A percentile compares a stretch with the other conserved stretches of the same genome.
These are phyloP conservation scores for Endogone sp. DNA, from an alignment of 192 early-diverging fungal genomes.

Conservation along the genomic window DNA sequence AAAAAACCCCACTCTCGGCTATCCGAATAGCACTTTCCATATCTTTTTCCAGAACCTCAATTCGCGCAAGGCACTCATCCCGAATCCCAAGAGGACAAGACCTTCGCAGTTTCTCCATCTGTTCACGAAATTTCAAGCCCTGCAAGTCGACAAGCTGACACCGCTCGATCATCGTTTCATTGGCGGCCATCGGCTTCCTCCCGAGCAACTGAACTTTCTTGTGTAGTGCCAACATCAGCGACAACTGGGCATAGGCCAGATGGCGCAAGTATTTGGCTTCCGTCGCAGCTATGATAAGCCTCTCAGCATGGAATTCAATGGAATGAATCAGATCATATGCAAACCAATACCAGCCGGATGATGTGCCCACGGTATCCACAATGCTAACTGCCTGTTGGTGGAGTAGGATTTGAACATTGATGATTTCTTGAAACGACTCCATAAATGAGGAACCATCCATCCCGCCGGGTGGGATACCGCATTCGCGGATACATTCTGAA, in stretches of 20 bases:
- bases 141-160: neutral
- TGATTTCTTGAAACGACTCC: conserved; percentile 10
- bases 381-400: neutral
- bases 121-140: neutral
- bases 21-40: conserved; percentile 2
- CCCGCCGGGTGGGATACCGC: conserved; percentile 26
- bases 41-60: conserved; percentile 9
- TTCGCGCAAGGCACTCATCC: neutral
- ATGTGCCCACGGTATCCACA: conserved; percentile 1
- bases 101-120: neutral
- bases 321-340: conserved; percentile 19
- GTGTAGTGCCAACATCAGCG: conserved; percentile 1
- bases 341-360: conserved; percentile 31
- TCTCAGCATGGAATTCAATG: neutral
- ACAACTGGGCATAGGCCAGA: conserved; percentile 2
- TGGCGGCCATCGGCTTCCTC: conserved; percentile 3
- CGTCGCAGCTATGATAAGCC: neutral
- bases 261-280: conserved; percentile 7
- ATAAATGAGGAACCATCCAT: conserved; percentile 15
- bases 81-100: conserved; percentile 14
- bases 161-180: neutral
- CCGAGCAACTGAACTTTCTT: neutral
- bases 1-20: neutral
- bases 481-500: conserved; percentile 23
- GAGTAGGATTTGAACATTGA: neutral